Evolutionary conservation across 2,329 filamentous ascomycete species (phyloP).

Genomic region (Alternaria rosae): DNA sequence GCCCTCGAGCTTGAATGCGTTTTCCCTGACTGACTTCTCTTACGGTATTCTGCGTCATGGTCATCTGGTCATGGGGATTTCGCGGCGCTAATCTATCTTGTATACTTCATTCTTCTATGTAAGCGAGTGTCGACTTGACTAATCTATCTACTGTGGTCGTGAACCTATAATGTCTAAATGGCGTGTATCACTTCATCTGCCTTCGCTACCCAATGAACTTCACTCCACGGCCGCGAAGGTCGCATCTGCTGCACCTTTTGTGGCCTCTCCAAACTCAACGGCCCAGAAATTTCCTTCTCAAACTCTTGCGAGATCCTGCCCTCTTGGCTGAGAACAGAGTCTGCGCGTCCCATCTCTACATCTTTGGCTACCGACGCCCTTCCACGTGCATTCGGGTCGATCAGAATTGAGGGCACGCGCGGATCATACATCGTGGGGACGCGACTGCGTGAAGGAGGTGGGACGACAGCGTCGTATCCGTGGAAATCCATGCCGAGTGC

Average conservation of each 20-base stretch:
- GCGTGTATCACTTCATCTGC: slow-evolving; percentile 14
- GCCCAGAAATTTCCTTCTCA: slow-evolving; percentile 24
- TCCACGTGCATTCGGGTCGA: slow-evolving; percentile 28
- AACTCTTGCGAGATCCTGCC: slow-evolving; percentile 5
- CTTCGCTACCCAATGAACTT: slow-evolving; percentile 18
- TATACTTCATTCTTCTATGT: not conserved
- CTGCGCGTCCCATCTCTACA: slow-evolving; percentile 18
- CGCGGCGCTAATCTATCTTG: not conserved
- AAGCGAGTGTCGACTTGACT: slow-evolving; percentile 1
- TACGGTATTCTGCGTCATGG: no score
- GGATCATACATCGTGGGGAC: slow-evolving; percentile 38
- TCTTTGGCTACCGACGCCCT: slow-evolving; percentile 15
- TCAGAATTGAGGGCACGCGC: slow-evolving; percentile 13
- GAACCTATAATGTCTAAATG: slow-evolving; percentile 1
- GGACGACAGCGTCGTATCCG: slow-evolving; percentile 28
- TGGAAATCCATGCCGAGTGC: slow-evolving; percentile 35
- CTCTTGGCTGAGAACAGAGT: slow-evolving; percentile 25
- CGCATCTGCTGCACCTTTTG: slow-evolving; percentile 23
- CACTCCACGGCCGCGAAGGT: slow-evolving; percentile 41
- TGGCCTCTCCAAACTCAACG: slow-evolving; percentile 28
- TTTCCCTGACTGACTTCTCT: not conserved
- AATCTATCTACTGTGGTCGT: not conserved
- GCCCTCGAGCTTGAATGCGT: not conserved
- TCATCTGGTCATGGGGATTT: no score
- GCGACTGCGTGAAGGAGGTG: slow-evolving; percentile 18